phyloP scores from a whole-genome alignment of 176 grass and related monocot genomes.

The Bromus sterilis region DNA sequence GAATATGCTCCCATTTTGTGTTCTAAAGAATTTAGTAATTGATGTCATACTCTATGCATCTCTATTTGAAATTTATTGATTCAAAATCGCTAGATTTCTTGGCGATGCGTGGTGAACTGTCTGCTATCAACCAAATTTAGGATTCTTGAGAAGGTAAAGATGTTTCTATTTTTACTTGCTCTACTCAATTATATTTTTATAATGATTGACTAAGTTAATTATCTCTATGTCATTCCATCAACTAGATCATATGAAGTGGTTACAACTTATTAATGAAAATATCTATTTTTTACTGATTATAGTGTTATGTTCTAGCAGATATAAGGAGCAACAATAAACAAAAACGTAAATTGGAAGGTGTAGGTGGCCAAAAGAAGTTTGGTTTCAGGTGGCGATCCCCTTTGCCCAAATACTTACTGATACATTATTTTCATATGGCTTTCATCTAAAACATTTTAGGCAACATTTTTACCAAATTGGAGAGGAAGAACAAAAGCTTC shows the following conservation, averaged over 20 bases:
- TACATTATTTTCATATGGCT: no score
- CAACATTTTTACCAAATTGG: no score
- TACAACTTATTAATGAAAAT: no score
- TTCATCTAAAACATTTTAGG: no score
- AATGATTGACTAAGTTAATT: no score
- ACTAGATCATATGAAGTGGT: no score
- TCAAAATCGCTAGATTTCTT: neutral
- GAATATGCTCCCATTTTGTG: neutral
- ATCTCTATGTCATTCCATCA: neutral
- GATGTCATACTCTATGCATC: neutral
- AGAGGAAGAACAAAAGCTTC: no score
- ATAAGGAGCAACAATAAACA: neutral
- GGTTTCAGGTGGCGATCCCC: no score
- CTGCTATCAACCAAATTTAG: neutral
- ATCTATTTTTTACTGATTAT: neutral
- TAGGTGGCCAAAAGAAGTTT: no score
- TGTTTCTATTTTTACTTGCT: neutral
- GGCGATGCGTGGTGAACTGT: neutral
- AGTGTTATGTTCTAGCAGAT: neutral
- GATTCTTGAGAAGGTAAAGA: neutral
- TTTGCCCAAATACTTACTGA: no score
- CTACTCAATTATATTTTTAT: no score
- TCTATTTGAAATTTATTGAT: neutral
- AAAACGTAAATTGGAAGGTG: no score
- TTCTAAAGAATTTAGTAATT: neutral